Conservation (phyloP, 2,329 filamentous ascomycete genomes). For the Gyromitra esculenta region DNA sequence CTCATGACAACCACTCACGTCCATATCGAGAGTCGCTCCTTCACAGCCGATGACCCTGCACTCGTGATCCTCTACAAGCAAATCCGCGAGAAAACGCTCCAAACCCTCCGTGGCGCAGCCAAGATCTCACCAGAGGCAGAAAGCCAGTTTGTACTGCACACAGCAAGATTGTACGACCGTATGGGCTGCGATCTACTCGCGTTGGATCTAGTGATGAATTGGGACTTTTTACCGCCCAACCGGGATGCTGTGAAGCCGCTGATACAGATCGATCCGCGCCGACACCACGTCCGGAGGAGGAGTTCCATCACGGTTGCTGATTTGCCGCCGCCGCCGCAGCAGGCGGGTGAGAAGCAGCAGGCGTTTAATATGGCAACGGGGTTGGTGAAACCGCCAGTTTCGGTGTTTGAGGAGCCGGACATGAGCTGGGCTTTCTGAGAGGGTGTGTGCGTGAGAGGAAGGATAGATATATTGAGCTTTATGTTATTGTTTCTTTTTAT, state of each 20-base stretch:
- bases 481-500: neutral
- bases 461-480: neutral
- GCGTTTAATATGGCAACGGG: slow-evolving; percentile 17
- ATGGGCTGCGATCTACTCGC: slow-evolving; percentile 95
- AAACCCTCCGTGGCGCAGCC: slow-evolving; percentile 84
- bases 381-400: slow-evolving; percentile 71
- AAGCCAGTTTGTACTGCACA: slow-evolving; percentile 89
- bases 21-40: slow-evolving; percentile 79
- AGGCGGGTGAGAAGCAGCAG: slow-evolving; percentile 16
- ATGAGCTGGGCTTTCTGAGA: slow-evolving; percentile 78
- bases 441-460: neutral
- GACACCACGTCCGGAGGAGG: slow-evolving; percentile 65
- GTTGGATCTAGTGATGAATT: slow-evolving; percentile 82
- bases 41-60: slow-evolving; percentile 89
- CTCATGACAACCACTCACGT: slow-evolving; percentile 70
- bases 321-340: slow-evolving; percentile 60
- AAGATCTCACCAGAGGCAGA: slow-evolving; percentile 81
- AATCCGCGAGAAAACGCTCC: slow-evolving; percentile 80
- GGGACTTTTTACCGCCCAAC: slow-evolving; percentile 76
- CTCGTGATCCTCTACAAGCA: slow-evolving; percentile 88
- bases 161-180: slow-evolving; percentile 81
- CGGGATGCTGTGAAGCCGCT: slow-evolving; percentile 60
- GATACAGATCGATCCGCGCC: slow-evolving; percentile 62
- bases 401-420: slow-evolving; percentile 92
- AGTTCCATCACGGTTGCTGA: slow-evolving; percentile 85